Percentiles rank a stretch among this genome's conserved stretches.
Evolutionary conservation across 257 asterid species (phyloP).

Genomic region (Thymus mandschuricus): DNA sequence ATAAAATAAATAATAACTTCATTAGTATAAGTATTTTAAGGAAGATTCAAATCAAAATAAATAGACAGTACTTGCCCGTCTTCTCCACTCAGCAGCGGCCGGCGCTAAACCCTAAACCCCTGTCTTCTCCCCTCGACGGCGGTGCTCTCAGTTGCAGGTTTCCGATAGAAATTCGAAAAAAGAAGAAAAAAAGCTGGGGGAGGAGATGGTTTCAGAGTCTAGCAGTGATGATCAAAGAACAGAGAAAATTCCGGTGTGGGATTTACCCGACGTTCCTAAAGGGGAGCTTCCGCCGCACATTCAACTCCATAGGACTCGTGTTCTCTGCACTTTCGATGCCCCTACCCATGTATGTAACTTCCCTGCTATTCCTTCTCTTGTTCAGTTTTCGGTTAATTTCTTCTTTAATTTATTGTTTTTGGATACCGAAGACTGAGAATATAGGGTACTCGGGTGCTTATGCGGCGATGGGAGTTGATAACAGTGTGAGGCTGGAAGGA

Average conservation of each 20-base stretch:
- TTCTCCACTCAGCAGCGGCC: too few relatives aligned
- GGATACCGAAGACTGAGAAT: constrained; percentile 56
- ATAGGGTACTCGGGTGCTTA: constrained; percentile 85
- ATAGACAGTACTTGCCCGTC: too few relatives aligned
- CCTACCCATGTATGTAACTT: constrained; percentile 62
- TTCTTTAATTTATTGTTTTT: constrained; percentile 15
- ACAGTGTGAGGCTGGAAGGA: constrained; percentile 64
- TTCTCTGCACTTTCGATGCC: constrained; percentile 66
- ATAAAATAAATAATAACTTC: too few relatives aligned
- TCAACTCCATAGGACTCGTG: constrained; percentile 72
- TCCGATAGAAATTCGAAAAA: too few relatives aligned
- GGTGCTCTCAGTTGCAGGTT: too few relatives aligned
- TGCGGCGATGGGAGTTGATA: constrained; percentile 84
- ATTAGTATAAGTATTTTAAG: too few relatives aligned
- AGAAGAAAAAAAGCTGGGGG: not conserved
- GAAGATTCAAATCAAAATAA: too few relatives aligned
- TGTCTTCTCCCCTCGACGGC: too few relatives aligned
- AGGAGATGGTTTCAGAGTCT: constrained; percentile 27
- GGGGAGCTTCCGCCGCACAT: constrained; percentile 74
- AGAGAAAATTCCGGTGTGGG: constrained; percentile 71
- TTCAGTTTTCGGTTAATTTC: not conserved
- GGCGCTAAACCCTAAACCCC: too few relatives aligned
- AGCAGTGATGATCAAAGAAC: constrained; percentile 28
- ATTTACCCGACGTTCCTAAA: constrained; percentile 78
- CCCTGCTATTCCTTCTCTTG: not conserved